Evolutionary conservation across 306 rosid genomes (phyloP).

Genomic region (Sindora glabra): DNA sequence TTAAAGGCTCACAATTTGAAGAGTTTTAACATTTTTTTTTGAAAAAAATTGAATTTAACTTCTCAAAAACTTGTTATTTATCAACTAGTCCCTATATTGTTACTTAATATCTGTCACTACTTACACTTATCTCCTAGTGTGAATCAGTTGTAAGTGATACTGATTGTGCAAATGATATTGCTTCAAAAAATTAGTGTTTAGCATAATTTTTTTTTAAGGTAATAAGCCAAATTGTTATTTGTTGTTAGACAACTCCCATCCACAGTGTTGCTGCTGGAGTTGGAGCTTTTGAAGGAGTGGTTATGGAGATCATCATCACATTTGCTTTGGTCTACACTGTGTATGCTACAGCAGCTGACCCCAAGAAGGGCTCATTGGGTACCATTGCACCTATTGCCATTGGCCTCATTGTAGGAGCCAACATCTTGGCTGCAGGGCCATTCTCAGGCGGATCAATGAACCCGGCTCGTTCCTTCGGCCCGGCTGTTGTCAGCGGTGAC

Average conservation of each 20-base stretch:
- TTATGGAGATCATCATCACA: conserved; percentile 64
- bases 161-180: no score
- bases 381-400: conserved; percentile 88
- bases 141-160: no score
- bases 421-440: conserved; percentile 86
- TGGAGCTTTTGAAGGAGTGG: conserved; percentile 62
- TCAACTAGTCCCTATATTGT: no score
- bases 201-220: neutral
- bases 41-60: no score
- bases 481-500: conserved; percentile 79
- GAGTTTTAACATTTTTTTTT: no score
- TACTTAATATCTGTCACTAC: no score
- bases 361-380: conserved; percentile 72
- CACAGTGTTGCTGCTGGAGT: conserved; percentile 67
- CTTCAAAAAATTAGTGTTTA: neutral
- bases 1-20: no score
- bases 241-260: conserved; percentile 47
- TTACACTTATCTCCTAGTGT: no score
- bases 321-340: conserved; percentile 87
- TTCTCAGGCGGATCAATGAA: conserved; percentile 95
- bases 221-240: neutral
- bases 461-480: conserved; percentile 90
- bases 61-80: no score
- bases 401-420: conserved; percentile 84
- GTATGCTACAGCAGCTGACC: conserved; percentile 91